phyloP scores from a whole-genome alignment of 2,329 filamentous ascomycete genomes.

The Paraconiothyrium sp. region DNA sequence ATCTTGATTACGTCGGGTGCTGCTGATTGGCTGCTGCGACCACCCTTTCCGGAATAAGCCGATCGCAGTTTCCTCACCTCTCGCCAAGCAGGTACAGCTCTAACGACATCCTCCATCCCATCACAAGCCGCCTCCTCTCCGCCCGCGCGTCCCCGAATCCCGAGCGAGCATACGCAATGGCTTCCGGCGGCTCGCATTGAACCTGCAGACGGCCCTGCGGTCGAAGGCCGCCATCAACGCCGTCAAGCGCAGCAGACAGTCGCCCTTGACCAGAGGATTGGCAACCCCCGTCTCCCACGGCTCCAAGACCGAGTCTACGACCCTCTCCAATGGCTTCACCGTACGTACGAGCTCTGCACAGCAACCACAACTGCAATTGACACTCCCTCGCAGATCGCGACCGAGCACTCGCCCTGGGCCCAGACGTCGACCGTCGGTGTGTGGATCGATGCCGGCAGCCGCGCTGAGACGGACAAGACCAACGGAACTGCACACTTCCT shows the following conservation, averaged over 20 bases:
- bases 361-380: conserved; percentile 43
- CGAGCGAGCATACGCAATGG: conserved; percentile 69
- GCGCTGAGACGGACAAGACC: conserved; percentile 97
- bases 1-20: conserved; percentile 9
- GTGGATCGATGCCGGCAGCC: conserved; percentile 98
- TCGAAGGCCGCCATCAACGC: conserved; percentile 84
- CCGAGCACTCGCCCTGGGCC: conserved; percentile 97
- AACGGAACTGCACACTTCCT: conserved; percentile 99
- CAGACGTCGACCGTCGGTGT: conserved; percentile 98
- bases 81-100: conserved; percentile 36
- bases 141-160: conserved; percentile 37
- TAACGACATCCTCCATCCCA: conserved; percentile 38
- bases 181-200: conserved; percentile 97
- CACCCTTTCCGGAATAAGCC: conserved; percentile 17
- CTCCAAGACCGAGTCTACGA: conserved; percentile 93
- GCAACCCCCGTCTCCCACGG: conserved; percentile 80
- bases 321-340: conserved; percentile 96
- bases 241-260: conserved; percentile 59
- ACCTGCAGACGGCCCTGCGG: conserved; percentile 89
- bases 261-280: conserved; percentile 83
- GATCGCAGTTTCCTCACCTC: conserved; percentile 32
- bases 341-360: conserved; percentile 61
- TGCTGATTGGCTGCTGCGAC: conserved; percentile 20
- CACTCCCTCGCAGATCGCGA: conserved; percentile 77
- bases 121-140: conserved; percentile 37